Base-by-base conservation (phyloP, 805 yeast species). In the Saturnispora quitensis region DNA sequence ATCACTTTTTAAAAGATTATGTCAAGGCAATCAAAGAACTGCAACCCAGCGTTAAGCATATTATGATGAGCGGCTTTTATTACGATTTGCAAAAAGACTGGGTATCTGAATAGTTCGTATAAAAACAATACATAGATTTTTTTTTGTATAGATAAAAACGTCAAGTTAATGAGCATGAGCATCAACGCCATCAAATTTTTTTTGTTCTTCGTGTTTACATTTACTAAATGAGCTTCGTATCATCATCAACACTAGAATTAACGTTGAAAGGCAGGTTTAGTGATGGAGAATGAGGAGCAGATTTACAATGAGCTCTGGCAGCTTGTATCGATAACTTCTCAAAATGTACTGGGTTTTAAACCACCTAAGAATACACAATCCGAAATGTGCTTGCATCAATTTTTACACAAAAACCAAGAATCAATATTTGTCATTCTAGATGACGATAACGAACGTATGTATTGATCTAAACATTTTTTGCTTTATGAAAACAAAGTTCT, bases 1-100 rank as follows among this genome's bases (percentile, higher is more conserved):
- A 76, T 0, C 84, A 79, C 58, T 79, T 78, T 57, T 66, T 75
- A 57, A 60, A 62, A 47, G 72, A 68, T 0, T 74, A 75, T 57
- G 72, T 74, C 51, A 10, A 10, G 10, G 51, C 35, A 22, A 49
- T 49, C 12, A 43, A 49, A 28, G 9, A 13, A 12, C 42, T 49
- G n/a, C 51, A 49, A 44, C 27, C 20, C 9, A 43, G 27, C 20
- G 17, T 49, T 15, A 34, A 44, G 20, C 22, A 36, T 27, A 43
- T 49, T 15, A 13, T 49, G 18, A 24, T 49, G 28, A 49, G 51
- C 31, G 51, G 51, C 15, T 24, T 43, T 43, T 35, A 31, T 25
- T 49, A 43, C 43, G 25, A 34, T 40, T n/a, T 40, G 5, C 17
- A 24, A 24, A 10, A 24, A 12, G 31, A 40, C 10, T 40, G 44